phyloP scores from a whole-genome alignment of 345 rosid species.

The Heritiera littoralis region DNA sequence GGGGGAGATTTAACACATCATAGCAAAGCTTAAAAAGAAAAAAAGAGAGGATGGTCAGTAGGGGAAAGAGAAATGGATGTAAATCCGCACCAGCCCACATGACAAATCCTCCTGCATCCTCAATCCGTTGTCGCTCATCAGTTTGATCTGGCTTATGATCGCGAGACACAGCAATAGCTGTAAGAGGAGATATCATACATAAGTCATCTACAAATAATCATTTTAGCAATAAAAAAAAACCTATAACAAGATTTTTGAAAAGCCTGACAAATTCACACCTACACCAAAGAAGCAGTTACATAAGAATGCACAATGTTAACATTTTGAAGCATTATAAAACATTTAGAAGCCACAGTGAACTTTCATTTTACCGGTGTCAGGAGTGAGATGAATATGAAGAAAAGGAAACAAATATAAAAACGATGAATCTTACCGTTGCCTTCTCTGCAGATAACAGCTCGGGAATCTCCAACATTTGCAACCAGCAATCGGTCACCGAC shows the following conservation, averaged over 20 bases:
- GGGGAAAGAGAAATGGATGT: neutral
- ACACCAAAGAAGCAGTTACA: neutral
- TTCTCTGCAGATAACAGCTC: constrained; percentile 96
- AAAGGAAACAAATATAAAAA: constrained; percentile 1
- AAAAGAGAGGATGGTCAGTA: constrained; percentile 1
- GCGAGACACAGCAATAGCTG: constrained; percentile 96
- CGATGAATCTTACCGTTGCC: constrained; percentile 68
- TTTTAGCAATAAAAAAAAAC: neutral
- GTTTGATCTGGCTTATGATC: constrained; percentile 99
- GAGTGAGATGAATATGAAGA: neutral
- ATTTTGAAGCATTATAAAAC: neutral
- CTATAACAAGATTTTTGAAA: constrained; percentile 11
- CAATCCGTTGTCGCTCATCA: constrained; percentile 97
- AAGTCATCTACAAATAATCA: neutral
- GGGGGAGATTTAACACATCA: neutral
- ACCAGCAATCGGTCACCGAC: constrained; percentile 93
- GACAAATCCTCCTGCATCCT: constrained; percentile 98
- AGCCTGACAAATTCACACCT: neutral
- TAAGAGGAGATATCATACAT: constrained; percentile 6
- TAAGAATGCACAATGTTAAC: neutral
- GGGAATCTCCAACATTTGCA: constrained; percentile 97
- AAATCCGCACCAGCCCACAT: constrained; percentile 92
- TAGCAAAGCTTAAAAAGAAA: neutral
- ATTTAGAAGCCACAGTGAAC: neutral
- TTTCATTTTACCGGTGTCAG: neutral